Base-by-base conservation (phyloP, 2,329 filamentous ascomycete species). In the Paracoccidioides brasiliensis region DNA sequence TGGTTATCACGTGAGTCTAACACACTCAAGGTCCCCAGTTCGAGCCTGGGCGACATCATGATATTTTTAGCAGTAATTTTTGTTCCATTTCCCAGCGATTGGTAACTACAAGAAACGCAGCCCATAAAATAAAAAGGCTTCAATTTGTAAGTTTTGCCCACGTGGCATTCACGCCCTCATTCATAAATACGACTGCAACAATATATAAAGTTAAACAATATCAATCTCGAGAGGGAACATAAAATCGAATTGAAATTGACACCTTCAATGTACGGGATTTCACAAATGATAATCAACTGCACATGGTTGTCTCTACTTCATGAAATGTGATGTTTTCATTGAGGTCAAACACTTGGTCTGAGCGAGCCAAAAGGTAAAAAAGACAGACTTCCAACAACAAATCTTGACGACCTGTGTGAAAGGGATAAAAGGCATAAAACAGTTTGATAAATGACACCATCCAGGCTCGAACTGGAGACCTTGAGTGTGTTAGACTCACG, bases 401-500 rank as follows among this genome's bases (percentile, higher is more conserved):
- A 22, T 22, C 22, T 22, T 2, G 22, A 22, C 22, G n/a, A 15
- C 3, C 2, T 7, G 46, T 2, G 15, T n/a, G 8, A 50, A 50
- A 40, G 10, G 2, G 3, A 45, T n/a, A 6, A 42, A 22, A 14
- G 8, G 14, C 5, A 46, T 12, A 30, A 15, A 35, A 37, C 10
- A 0, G 15, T 41, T 15, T 30, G 7, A 2, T 0, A 32, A 12
- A 22, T 52, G 49, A 52, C 37, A 10, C 37, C 38, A 37, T 41
- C 49, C 37, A 41, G 49, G 37, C 37, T 52, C 37, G 49, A 52
- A 32, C 49, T 52, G 49, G 48, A 40, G 49, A 42, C 49, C 22
- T 32, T 52, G 37, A 52, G 37, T 52, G 49, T 52, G 49, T 52
- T 41, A 52, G 48, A 51, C 35, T 52, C 37, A 52, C 14, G 49